Conservation (phyloP, 495 filamentous ascomycete species). For the Pyrenopolyporus hunteri region DNA sequence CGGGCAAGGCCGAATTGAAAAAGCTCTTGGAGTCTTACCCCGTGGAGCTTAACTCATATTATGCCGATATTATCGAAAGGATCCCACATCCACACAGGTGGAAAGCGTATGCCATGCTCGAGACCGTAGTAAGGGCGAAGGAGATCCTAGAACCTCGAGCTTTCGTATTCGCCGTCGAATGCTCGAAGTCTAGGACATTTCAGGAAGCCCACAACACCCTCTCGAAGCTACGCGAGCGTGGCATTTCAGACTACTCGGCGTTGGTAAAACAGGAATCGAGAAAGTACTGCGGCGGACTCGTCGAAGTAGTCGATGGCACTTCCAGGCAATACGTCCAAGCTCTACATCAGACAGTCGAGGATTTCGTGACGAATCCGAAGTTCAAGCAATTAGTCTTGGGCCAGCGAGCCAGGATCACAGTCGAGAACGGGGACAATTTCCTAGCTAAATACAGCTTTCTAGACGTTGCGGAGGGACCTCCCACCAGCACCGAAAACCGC, state of each 20-base stretch:
- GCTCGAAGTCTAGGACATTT: constrained; percentile 1
- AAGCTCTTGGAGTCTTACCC: constrained; percentile 9
- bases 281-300: constrained; percentile 19
- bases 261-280: neutral
- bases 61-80: constrained; percentile 17
- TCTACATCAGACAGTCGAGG: constrained; percentile 31
- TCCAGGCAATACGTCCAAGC: constrained; percentile 6
- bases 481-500: too few relatives aligned
- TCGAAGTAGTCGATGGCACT: constrained; percentile 5
- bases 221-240: neutral
- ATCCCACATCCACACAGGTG: constrained; percentile 9
- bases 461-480: too few relatives aligned
- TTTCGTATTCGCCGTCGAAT: neutral
- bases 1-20: neutral
- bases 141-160: neutral
- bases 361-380: constrained; percentile 18
- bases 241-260: neutral
- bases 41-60: constrained; percentile 21
- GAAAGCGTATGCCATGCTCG: constrained; percentile 22
- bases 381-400: constrained; percentile 25
- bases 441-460: constrained; percentile 4
- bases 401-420: constrained; percentile 17
- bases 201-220: neutral
- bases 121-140: constrained; percentile 5
- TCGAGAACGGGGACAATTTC: constrained; percentile 21